Evolutionary conservation across 139 green algal genomes (phyloP).

Genomic region (Chlorella sp.): DNA sequence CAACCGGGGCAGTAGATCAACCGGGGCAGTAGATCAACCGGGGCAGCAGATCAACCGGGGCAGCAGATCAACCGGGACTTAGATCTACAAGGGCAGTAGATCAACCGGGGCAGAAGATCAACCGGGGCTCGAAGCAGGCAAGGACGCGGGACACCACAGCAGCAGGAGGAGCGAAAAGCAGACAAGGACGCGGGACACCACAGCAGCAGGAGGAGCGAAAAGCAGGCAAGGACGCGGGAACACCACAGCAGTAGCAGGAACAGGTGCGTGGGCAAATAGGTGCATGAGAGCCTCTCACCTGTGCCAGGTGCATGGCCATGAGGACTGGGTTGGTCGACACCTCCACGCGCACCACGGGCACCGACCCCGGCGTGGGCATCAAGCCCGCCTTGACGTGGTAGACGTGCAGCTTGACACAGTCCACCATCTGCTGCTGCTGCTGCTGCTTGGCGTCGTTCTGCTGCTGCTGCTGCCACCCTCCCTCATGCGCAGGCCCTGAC

Average conservation of each 20-base stretch:
- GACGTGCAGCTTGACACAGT: slow-evolving; percentile 18
- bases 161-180: too few species aligned
- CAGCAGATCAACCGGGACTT: too few species aligned
- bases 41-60: neutral
- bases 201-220: too few species aligned
- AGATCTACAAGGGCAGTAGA: too few species aligned
- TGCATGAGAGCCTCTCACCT: neutral
- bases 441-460: neutral
- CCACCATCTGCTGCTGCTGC: neutral
- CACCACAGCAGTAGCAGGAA: too few species aligned
- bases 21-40: neutral
- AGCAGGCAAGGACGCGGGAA: too few species aligned
- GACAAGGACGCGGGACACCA: too few species aligned
- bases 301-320: slow-evolving; percentile 12
- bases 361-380: neutral
- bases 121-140: too few species aligned
- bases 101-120: too few species aligned
- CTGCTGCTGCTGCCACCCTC: neutral
- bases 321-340: slow-evolving; percentile 13
- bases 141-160: too few species aligned
- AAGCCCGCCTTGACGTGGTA: slow-evolving; percentile 11
- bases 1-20: neutral
- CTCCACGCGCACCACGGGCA: slow-evolving; percentile 17
- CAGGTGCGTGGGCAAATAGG: too few species aligned
- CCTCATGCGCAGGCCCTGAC: too few species aligned